Evolutionary conservation across 2,329 filamentous ascomycete species (phyloP).

Genomic region (Juglanconis sp.): DNA sequence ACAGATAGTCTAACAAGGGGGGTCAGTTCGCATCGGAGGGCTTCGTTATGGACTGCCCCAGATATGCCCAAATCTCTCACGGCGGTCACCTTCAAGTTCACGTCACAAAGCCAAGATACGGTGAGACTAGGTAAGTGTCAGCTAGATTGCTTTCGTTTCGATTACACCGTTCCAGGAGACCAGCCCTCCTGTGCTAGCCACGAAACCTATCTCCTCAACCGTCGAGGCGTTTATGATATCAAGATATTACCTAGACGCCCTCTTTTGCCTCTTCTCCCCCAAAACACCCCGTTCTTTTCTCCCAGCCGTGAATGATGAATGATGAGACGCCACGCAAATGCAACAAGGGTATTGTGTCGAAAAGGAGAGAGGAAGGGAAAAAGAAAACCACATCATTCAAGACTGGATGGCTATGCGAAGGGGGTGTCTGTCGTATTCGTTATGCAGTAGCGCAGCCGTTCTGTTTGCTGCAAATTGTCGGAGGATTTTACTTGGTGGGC

Average conservation of each 20-base stretch:
- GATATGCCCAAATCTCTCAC: too few relatives aligned
- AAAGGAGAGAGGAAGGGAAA: background rate
- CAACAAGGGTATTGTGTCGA: conserved; percentile 10
- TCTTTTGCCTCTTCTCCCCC: background rate
- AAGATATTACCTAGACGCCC: background rate
- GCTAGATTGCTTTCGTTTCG: too few relatives aligned
- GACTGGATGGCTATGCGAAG: background rate
- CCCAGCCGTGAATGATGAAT: background rate
- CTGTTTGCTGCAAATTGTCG: too few relatives aligned
- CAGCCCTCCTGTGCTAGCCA: background rate
- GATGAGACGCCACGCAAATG: conserved; percentile 14
- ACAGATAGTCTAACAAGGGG: too few relatives aligned
- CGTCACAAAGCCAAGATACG: too few relatives aligned
- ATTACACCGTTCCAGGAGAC: too few relatives aligned
- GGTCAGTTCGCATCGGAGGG: too few relatives aligned
- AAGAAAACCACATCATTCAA: background rate
- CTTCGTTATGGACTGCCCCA: too few relatives aligned
- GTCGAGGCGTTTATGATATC: background rate
- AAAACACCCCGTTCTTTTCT: background rate
- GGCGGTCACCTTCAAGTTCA: too few relatives aligned
- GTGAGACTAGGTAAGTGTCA: too few relatives aligned
- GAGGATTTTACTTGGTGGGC: too few relatives aligned
- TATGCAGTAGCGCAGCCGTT: background rate
- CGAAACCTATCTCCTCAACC: background rate
- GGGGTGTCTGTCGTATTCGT: background rate